phyloP scores from a whole-genome alignment of 2,329 filamentous ascomycete species.

The Cladophialophora immunda region DNA sequence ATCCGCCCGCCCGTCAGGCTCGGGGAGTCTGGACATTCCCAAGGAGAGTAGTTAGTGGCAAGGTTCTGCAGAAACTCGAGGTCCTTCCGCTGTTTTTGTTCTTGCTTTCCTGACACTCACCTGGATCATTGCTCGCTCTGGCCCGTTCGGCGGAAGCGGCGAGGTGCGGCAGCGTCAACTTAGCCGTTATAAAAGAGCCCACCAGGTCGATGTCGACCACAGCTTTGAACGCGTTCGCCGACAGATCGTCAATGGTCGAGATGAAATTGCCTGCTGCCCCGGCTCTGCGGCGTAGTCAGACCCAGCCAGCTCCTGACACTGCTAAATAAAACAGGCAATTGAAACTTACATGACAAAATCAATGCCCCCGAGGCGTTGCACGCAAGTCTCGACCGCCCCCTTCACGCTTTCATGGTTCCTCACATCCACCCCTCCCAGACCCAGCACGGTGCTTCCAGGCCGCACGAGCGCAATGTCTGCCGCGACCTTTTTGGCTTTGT shows the following conservation, averaged over 20 bases:
- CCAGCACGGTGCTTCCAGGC: conserved; percentile 80
- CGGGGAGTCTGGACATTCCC: background rate
- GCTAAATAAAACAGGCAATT: too few relatives aligned
- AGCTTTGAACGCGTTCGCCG: conserved; percentile 29
- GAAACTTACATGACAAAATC: conserved; percentile 88
- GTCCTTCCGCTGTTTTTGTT: too few relatives aligned
- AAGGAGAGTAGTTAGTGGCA: too few relatives aligned
- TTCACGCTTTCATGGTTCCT: conserved; percentile 73
- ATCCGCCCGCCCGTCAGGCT: conserved; percentile 62
- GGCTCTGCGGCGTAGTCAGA: conserved; percentile 17
- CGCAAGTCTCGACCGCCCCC: conserved; percentile 79
- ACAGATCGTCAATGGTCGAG: conserved; percentile 13
- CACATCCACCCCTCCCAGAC: conserved; percentile 78
- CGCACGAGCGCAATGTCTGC: conserved; percentile 81
- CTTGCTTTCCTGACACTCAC: conserved; percentile 8
- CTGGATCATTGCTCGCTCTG: conserved; percentile 5
- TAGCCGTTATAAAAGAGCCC: conserved; percentile 27
- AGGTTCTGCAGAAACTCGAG: too few relatives aligned
- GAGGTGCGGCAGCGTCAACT: conserved; percentile 30
- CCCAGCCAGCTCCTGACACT: too few relatives aligned
- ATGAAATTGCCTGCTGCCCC: conserved; percentile 33
- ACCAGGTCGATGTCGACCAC: conserved; percentile 31
- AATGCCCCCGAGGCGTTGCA: conserved; percentile 81
- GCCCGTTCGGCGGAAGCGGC: conserved; percentile 20
- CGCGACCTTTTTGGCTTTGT: conserved; percentile 84